Conservation (phyloP, 352 stramenopile species). For the Aphanomyces cochlioides region DNA sequence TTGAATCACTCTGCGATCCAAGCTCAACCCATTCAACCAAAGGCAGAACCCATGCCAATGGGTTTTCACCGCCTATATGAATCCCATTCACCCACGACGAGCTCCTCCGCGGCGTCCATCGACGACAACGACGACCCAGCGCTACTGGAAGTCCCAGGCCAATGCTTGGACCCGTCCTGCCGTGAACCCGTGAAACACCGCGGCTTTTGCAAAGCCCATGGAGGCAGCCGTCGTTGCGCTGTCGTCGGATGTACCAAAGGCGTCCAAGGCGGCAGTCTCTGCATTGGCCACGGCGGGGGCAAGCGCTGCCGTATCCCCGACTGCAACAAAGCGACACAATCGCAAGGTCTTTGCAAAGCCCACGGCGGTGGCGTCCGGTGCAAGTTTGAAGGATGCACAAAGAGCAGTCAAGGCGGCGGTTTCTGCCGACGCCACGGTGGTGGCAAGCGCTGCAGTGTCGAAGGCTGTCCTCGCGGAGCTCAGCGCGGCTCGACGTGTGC, state of each 20-base stretch:
- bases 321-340: conserved; percentile 30
- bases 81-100: background rate
- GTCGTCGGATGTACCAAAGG: conserved; percentile 23
- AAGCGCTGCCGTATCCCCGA: conserved; percentile 28
- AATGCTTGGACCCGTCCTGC: conserved; percentile 28
- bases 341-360: conserved; percentile 18
- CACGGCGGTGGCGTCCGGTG: conserved; percentile 26
- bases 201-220: conserved; percentile 30
- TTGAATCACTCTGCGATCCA: background rate
- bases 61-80: background rate
- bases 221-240: conserved; percentile 14
- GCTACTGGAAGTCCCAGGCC: background rate
- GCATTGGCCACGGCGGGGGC: conserved; percentile 28
- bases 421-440: conserved; percentile 30
- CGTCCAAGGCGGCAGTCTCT: conserved; percentile 29
- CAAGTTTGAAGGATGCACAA: conserved; percentile 31
- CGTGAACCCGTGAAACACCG: conserved; percentile 34
- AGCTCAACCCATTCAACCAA: background rate
- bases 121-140: background rate
- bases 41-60: background rate
- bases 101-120: background rate
- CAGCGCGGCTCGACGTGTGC: conserved; percentile 26
- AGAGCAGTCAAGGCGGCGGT: conserved; percentile 30
- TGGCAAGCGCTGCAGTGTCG: conserved; percentile 28
- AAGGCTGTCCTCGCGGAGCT: conserved; percentile 17